Conservation (phyloP, 2,329 filamentous ascomycete genomes). For the Aspergillus sp. region DNA sequence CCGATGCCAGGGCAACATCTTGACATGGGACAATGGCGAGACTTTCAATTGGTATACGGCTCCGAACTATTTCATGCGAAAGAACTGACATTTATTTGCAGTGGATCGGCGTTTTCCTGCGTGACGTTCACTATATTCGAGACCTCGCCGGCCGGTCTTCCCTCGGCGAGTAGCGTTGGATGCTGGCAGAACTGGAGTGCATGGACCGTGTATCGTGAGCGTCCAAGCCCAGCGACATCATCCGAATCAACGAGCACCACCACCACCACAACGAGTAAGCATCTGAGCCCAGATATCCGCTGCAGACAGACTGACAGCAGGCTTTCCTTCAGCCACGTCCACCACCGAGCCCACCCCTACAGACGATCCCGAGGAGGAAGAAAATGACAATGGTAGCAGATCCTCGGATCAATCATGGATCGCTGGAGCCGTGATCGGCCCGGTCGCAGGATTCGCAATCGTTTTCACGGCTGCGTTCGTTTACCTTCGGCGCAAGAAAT, state of each 20-base stretch:
- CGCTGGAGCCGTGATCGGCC: conserved; percentile 2
- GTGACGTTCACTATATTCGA: conserved; percentile 9
- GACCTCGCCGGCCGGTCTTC: conserved; percentile 2
- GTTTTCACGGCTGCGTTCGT: background rate
- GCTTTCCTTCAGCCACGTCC: background rate
- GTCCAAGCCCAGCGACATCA: background rate
- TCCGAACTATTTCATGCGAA: background rate
- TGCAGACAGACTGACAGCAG: background rate
- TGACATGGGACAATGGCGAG: background rate
- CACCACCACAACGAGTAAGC: background rate
- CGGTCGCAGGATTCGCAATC: conserved; percentile 4
- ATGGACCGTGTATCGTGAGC: conserved; percentile 3
- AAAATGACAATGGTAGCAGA: background rate
- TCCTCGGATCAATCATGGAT: conserved; percentile 1
- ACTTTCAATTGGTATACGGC: background rate
- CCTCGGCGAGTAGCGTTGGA: conserved; percentile 7
- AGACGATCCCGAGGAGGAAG: background rate
- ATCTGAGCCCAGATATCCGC: background rate
- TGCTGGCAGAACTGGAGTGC: conserved; percentile 11
- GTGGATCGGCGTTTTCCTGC: conserved; percentile 5
- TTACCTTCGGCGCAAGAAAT: conserved; percentile 3
- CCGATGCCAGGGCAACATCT: background rate
- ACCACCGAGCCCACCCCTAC: background rate
- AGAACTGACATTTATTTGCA: background rate
- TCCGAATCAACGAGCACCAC: background rate